A percentile compares a stretch with the other conserved stretches of the same genome.
phyloP scores from a whole-genome alignment of 352 stramenopile genomes.

The Elongisporangium senticosum region DNA sequence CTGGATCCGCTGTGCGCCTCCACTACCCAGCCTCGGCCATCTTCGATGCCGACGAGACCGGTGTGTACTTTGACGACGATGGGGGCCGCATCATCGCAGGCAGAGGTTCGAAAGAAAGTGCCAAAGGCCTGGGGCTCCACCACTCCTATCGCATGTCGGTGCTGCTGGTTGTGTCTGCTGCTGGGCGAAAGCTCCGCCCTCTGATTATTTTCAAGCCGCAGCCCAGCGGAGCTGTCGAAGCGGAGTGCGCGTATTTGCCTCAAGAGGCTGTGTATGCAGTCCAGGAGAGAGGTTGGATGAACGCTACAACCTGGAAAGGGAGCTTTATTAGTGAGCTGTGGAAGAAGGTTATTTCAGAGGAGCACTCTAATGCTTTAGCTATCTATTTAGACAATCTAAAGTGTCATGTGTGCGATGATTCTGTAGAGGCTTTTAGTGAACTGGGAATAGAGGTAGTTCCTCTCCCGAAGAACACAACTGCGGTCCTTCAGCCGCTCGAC shows the following conservation, averaged over 20 bases:
- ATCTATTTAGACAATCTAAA: constrained; percentile 25
- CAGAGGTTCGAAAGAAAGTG: constrained; percentile 4
- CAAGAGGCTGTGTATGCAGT: too few relatives aligned
- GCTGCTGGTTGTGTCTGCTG: constrained; percentile 10
- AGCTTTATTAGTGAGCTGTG: constrained; percentile 7
- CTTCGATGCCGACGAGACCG: constrained; percentile 17
- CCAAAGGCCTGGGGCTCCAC: background rate
- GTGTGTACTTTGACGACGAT: constrained; percentile 14
- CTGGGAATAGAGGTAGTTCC: constrained; percentile 20
- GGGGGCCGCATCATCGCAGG: constrained; percentile 12
- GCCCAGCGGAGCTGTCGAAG: constrained; percentile 10
- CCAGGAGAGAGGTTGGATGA: too few relatives aligned
- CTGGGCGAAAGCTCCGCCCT: constrained; percentile 10
- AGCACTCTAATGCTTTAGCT: constrained; percentile 1
- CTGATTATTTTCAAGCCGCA: constrained; percentile 17
- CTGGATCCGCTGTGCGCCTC: background rate
- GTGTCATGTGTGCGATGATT: constrained; percentile 15
- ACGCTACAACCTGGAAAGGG: constrained; percentile 8
- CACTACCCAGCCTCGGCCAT: constrained; percentile 6
- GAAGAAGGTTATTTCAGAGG: background rate
- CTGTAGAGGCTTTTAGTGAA: constrained; percentile 6
- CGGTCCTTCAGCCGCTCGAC: constrained; percentile 17
- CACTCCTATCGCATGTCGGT: constrained; percentile 8
- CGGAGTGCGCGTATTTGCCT: too few relatives aligned
- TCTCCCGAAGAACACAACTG: constrained; percentile 18